Conservation (phyloP, 1,284 basidiomycete genomes). For the Termitomyces sp. region DNA sequence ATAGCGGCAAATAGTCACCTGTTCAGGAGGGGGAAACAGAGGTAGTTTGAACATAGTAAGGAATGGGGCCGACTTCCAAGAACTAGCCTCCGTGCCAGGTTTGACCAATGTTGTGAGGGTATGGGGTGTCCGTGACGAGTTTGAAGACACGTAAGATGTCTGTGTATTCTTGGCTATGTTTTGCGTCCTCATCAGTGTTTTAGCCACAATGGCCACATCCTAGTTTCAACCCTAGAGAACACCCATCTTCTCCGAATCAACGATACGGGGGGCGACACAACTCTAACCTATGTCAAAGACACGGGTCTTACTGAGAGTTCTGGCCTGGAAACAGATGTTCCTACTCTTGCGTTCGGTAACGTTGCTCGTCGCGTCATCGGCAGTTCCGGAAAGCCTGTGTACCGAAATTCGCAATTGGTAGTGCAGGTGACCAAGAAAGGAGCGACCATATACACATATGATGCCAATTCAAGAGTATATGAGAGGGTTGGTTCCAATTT, state of each 20-base stretch:
- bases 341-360: conserved; percentile 67
- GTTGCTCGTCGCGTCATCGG: conserved; percentile 34
- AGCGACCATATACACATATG: conserved; percentile 51
- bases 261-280: conserved; percentile 26
- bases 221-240: conserved; percentile 52
- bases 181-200: conserved; percentile 7
- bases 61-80: conserved; percentile 82
- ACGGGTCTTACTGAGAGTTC: conserved; percentile 34
- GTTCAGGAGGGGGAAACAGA: conserved; percentile 79
- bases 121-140: conserved; percentile 59
- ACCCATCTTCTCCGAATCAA: conserved; percentile 51
- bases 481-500: conserved; percentile 25
- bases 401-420: conserved; percentile 49
- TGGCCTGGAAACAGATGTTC: conserved; percentile 42
- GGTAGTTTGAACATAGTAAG: conserved; percentile 82
- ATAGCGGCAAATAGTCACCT: conserved; percentile 80
- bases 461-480: conserved; percentile 30
- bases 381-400: conserved; percentile 30
- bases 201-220: conserved; percentile 50
- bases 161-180: not conserved
- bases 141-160: conserved; percentile 44
- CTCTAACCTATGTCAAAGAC: conserved; percentile 33
- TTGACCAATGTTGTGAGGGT: conserved; percentile 53
- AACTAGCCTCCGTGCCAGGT: conserved; percentile 58
- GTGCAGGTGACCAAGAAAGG: conserved; percentile 69